Conservation (phyloP, 1,284 basidiomycete genomes). For the Gymnopus androsaceus region DNA sequence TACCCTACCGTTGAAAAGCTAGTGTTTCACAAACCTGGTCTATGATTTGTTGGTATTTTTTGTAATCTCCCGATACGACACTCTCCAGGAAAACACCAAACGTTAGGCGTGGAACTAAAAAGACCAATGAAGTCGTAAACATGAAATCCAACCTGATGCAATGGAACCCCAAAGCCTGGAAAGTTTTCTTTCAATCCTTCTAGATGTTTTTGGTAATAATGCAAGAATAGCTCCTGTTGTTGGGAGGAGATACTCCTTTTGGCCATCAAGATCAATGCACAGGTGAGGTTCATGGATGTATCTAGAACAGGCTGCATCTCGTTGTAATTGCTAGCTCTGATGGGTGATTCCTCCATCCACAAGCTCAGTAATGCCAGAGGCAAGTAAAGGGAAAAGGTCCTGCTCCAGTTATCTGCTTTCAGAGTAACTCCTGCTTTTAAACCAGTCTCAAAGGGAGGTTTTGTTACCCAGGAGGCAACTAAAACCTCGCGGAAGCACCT, state of each 20-base stretch:
- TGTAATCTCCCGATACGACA: constrained; percentile 11
- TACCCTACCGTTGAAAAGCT: not conserved
- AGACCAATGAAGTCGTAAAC: constrained; percentile 10
- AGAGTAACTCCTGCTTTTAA: constrained; percentile 4
- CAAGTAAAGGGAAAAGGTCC: constrained; percentile 5
- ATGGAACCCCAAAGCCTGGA: constrained; percentile 12
- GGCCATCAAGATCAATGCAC: constrained; percentile 6
- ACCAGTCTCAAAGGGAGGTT: constrained; percentile 11
- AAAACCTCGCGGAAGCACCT: not conserved
- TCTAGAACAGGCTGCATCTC: constrained; percentile 5
- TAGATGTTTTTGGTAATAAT: constrained; percentile 1
- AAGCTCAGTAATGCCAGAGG: constrained; percentile 13
- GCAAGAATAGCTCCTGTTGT: not conserved
- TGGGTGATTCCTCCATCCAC: not conserved
- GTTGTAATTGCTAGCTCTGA: not conserved
- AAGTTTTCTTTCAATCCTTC: constrained; percentile 8
- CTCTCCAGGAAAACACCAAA: constrained; percentile 11
- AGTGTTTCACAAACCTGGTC: not conserved
- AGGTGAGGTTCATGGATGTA: constrained; percentile 7
- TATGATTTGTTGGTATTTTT: constrained; percentile 7
- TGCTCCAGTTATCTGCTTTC: constrained; percentile 14
- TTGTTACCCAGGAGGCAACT: not conserved
- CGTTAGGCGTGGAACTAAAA: constrained; percentile 5
- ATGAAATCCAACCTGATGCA: constrained; percentile 13
- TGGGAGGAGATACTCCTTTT: not conserved